Conservation (phyloP, 2,329 filamentous ascomycete genomes). For the Proliferodiscus dingleyae region DNA sequence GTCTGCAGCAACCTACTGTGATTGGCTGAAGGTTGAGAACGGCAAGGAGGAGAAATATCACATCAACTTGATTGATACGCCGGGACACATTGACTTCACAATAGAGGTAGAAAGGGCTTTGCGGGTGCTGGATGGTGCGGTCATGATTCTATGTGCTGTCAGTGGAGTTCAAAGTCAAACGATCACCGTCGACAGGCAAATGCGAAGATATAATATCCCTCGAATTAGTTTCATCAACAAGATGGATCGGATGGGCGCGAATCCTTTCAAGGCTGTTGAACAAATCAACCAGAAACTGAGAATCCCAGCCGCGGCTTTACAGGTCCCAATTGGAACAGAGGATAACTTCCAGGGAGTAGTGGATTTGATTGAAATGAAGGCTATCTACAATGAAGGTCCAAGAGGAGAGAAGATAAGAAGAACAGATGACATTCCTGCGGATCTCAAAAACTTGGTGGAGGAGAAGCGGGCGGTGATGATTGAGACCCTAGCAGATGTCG, state of each 20-base stretch:
- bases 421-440: slow-evolving; percentile 77
- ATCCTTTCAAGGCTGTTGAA: slow-evolving; percentile 95
- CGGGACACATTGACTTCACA: slow-evolving; percentile 97
- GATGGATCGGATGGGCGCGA: slow-evolving; percentile 98
- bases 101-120: slow-evolving; percentile 96
- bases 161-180: slow-evolving; percentile 97
- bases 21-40: slow-evolving; percentile 86
- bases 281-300: slow-evolving; percentile 97
- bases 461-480: slow-evolving; percentile 83
- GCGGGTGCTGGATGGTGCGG: slow-evolving; percentile 89
- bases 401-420: slow-evolving; percentile 73
- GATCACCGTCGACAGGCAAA: slow-evolving; percentile 96
- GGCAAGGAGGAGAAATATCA: slow-evolving; percentile 89
- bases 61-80: slow-evolving; percentile 97
- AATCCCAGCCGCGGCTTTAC: slow-evolving; percentile 85
- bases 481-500: slow-evolving; percentile 93
- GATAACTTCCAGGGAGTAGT: slow-evolving; percentile 90
- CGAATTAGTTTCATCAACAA: slow-evolving; percentile 97
- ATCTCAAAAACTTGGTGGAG: slow-evolving; percentile 68
- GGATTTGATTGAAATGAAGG: slow-evolving; percentile 86
- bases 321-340: slow-evolving; percentile 90
- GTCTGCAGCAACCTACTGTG: slow-evolving; percentile 94
- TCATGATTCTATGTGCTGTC: slow-evolving; percentile 97
- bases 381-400: slow-evolving; percentile 85
- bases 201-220: slow-evolving; percentile 96